Conservation (phyloP, 2,329 filamentous ascomycete species). For the Claviceps capensis region DNA sequence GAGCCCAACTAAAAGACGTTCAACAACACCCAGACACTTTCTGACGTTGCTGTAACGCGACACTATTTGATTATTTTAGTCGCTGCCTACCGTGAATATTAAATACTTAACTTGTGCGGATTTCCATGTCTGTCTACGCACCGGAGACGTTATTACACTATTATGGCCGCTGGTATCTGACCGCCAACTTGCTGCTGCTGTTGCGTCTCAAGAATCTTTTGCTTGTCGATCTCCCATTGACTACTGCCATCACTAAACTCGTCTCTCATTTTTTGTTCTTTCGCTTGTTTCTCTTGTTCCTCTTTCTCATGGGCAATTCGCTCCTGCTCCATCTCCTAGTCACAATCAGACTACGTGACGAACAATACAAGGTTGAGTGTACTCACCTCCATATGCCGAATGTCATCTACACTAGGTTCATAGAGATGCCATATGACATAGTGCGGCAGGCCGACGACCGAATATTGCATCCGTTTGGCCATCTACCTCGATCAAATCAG, state of each 20-base stretch:
- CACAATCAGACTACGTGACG: background rate
- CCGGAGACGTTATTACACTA: background rate
- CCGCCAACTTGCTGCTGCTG: background rate
- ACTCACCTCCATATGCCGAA: conserved; percentile 81
- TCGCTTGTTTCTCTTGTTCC: conserved; percentile 52
- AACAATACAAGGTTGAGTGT: background rate
- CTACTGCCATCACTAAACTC: conserved; percentile 62
- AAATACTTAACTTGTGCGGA: too few species aligned
- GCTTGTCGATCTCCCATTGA: conserved; percentile 87
- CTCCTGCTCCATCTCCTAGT: conserved; percentile 86
- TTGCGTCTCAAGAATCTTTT: conserved; percentile 49
- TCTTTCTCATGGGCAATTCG: conserved; percentile 66
- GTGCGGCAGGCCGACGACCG: conserved; percentile 87
- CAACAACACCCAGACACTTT: too few species aligned
- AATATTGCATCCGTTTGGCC: conserved; percentile 92
- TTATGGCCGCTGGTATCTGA: background rate
- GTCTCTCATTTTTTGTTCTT: conserved; percentile 58
- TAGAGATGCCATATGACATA: conserved; percentile 99
- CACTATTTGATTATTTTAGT: too few species aligned
- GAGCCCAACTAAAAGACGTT: too few species aligned
- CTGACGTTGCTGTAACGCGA: too few species aligned
- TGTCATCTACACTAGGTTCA: conserved; percentile 95
- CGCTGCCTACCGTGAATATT: too few species aligned
- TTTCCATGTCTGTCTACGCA: background rate
- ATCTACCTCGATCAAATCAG: conserved; percentile 44